Evolutionary conservation across 345 rosid genomes (phyloP), one percentile per base, ranked within the genome.

Genomic region (Heritiera littoralis): DNA sequence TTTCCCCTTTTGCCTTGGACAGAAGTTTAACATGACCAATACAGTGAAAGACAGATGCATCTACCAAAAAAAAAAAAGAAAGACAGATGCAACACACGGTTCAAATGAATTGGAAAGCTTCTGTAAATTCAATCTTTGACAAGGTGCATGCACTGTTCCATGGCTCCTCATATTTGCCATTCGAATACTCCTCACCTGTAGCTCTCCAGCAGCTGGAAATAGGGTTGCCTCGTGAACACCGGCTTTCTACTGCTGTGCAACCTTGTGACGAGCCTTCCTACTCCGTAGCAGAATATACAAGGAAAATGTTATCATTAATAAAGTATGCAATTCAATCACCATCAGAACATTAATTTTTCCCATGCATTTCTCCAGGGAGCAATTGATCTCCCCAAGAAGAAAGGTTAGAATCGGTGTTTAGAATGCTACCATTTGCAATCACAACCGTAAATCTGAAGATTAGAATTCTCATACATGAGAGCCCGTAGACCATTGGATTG

Each of bases 331-430:
- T 15, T 14, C 23, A 59, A 70, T 70, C 58, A 28, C n/a, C 55
- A 28, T 11, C 54, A 68, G 61, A 71, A 30, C 17, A 30, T 71
- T 8, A 30, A 96, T 97, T 97, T 92, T 96, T 80, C 99, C 99
- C 98, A 96, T 94, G 90, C 99, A 96, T 87, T 90, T 96, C 75
- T 92, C 98, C 81, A 94, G 76, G 97, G 97, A 87, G 99, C 97
- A 65, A 92, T 89, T 30, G 92, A 88, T 72, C 96, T 84, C 60
- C 97, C 91, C 45, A 20, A 14, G 45, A 9, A 13, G 68, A 64
- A 35, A 5, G 45, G 68, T 64, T 64, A 6, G 68, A 64, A 35
- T 35, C 51, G 3, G 49, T 9, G 12, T 15, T 7, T 8, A 4
- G 12, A 17, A 40, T 4, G 3, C 51, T 3, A 66, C 8, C 6